A percentile compares a stretch with the other conserved stretches of the same genome.
Conservation (phyloP, 345 rosid genomes). For the Acer yangbiense region DNA sequence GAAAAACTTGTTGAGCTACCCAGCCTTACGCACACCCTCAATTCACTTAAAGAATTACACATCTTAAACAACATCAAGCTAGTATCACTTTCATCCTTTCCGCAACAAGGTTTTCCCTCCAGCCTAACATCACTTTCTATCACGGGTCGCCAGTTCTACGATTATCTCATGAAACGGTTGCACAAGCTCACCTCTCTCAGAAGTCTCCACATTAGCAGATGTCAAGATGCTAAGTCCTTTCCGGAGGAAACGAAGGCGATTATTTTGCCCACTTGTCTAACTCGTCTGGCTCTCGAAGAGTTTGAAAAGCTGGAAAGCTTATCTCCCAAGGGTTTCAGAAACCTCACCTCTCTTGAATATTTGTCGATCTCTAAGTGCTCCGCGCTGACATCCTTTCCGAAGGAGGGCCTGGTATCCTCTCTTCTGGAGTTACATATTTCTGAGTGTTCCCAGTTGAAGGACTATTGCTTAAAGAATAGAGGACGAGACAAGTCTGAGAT, state of each 20-base stretch:
- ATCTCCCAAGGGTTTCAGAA: no score
- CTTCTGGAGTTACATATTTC: conserved; percentile 16
- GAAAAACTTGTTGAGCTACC: conserved; percentile 6
- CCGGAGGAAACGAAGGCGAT: background rate
- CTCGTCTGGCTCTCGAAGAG: background rate
- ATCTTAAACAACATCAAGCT: no score
- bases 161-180: conserved; percentile 21
- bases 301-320: background rate
- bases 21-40: conserved; percentile 6
- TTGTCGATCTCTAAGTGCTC: no score
- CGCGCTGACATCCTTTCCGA: no score
- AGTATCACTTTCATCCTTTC: background rate
- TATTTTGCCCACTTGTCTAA: background rate
- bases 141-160: background rate
- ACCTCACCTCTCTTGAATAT: no score
- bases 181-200: conserved; percentile 16
- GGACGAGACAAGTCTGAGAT: conserved; percentile 20
- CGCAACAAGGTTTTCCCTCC: conserved; percentile 20
- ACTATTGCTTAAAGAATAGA: conserved; percentile 15
- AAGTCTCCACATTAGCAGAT: conserved; percentile 16
- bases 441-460: conserved; percentile 13
- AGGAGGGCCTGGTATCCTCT: background rate
- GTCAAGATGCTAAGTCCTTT: conserved; percentile 10
- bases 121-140: conserved; percentile 20
- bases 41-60: conserved; percentile 17